A percentile compares a stretch with the other conserved stretches of the same genome.
Conservation (phyloP, 192 early-diverging fungal species). For the Phycomyces blakesleeanus region DNA sequence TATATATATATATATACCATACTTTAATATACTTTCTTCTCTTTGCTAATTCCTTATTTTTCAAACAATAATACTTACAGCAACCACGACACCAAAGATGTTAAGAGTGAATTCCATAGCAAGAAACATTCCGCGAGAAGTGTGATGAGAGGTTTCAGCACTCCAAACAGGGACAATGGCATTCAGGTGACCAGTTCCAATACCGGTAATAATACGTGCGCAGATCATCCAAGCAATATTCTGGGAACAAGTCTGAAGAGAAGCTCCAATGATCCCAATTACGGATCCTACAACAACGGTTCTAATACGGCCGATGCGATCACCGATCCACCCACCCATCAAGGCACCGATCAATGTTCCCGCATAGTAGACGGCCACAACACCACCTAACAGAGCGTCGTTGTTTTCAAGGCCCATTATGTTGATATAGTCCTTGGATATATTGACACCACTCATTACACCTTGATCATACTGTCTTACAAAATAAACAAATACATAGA, state of each 20-base stretch:
- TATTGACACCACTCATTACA: constrained; percentile 29
- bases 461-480: constrained; percentile 29
- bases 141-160: constrained; percentile 31
- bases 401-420: constrained; percentile 24
- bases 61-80: constrained; percentile 13
- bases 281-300: constrained; percentile 20
- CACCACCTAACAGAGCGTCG: constrained; percentile 22
- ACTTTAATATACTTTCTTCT: background rate
- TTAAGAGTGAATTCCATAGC: constrained; percentile 31
- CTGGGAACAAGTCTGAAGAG: constrained; percentile 28
- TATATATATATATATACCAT: no score
- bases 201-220: constrained; percentile 26
- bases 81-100: constrained; percentile 33
- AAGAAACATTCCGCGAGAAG: constrained; percentile 23
- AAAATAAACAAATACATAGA: background rate
- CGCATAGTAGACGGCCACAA: constrained; percentile 27
- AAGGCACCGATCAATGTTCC: constrained; percentile 30
- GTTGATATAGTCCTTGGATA: constrained; percentile 18
- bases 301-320: constrained; percentile 27
- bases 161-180: constrained; percentile 33
- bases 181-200: constrained; percentile 32
- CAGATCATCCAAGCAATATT: constrained; percentile 31
- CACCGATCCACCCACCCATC: constrained; percentile 33
- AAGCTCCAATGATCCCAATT: constrained; percentile 24
- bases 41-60: background rate